Conservation (phyloP, 2,329 filamentous ascomycete genomes). For the Madurella mycetomatis region DNA sequence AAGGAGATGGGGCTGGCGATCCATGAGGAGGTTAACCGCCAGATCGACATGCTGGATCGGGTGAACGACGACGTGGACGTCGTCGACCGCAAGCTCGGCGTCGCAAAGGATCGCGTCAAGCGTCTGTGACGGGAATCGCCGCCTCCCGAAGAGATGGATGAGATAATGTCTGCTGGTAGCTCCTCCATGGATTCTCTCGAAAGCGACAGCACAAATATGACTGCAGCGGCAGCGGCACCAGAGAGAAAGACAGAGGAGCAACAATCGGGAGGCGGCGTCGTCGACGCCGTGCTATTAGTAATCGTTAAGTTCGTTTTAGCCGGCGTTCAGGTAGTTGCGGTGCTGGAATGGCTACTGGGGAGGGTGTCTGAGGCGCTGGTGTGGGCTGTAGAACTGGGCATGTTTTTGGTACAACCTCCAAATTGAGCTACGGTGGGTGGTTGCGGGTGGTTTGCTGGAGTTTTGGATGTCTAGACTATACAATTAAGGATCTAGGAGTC, state of each 20-base stretch:
- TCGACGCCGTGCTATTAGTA: constrained; percentile 21
- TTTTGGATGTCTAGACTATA: background rate
- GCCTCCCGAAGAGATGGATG: constrained; percentile 10
- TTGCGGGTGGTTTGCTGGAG: background rate
- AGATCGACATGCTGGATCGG: constrained; percentile 65
- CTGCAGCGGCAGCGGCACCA: background rate
- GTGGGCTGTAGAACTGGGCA: constrained; percentile 19
- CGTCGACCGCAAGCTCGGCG: constrained; percentile 62
- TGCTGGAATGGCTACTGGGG: constrained; percentile 23
- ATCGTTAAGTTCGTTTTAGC: constrained; percentile 23
- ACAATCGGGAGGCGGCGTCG: constrained; percentile 15
- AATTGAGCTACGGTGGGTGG: background rate
- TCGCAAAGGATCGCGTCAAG: constrained; percentile 67
- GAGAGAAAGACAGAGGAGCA: background rate
- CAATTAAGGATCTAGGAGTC: background rate
- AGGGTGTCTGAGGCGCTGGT: constrained; percentile 20
- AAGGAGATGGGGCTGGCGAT: constrained; percentile 75
- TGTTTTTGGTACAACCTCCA: constrained; percentile 18
- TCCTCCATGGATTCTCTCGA: background rate
- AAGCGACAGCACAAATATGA: background rate
- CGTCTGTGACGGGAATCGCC: constrained; percentile 47
- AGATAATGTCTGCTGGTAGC: background rate
- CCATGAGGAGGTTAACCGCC: constrained; percentile 65
- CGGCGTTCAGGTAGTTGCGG: constrained; percentile 20
- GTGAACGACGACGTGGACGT: constrained; percentile 64